Conservation (phyloP, 2,329 filamentous ascomycete genomes). For the Pyrenophora teres region DNA sequence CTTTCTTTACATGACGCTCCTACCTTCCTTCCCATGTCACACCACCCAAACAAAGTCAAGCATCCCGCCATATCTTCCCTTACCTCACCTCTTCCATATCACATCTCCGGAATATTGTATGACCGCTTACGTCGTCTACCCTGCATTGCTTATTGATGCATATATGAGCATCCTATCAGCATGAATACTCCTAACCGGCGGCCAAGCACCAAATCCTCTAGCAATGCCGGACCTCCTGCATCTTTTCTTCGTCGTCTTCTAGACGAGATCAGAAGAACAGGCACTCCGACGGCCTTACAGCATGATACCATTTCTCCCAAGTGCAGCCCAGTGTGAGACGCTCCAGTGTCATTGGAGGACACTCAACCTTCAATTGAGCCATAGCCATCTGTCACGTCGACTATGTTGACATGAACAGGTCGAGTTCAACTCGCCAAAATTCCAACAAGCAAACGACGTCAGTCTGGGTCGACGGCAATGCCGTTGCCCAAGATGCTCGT, state of each 20-base stretch:
- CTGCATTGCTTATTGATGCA: conserved; percentile 25
- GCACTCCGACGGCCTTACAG: background rate
- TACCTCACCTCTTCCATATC: conserved; percentile 8
- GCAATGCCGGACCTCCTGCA: conserved; percentile 17
- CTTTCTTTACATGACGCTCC: background rate
- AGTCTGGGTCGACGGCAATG: conserved; percentile 28
- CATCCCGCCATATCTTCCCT: background rate
- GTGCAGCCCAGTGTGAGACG: background rate
- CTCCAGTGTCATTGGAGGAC: background rate
- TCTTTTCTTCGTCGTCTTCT: conserved; percentile 35
- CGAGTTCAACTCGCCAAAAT: background rate
- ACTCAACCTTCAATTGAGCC: background rate
- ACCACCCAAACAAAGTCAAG: background rate
- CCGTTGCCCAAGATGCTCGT: conserved; percentile 29
- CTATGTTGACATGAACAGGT: background rate
- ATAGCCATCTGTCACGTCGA: too few relatives aligned
- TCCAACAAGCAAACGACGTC: conserved; percentile 4
- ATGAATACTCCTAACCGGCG: conserved; percentile 34
- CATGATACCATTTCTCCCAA: background rate
- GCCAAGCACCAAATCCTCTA: conserved; percentile 6
- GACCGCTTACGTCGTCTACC: conserved; percentile 21
- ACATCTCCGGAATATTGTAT: conserved; percentile 3
- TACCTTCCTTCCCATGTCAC: background rate
- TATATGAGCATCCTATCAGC: conserved; percentile 22
- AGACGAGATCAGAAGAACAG: conserved; percentile 29